These are phyloP conservation scores for Arachnomyces sp. DNA, from an alignment of 2,329 filamentous ascomycete genomes.

Conservation along the genomic window DNA sequence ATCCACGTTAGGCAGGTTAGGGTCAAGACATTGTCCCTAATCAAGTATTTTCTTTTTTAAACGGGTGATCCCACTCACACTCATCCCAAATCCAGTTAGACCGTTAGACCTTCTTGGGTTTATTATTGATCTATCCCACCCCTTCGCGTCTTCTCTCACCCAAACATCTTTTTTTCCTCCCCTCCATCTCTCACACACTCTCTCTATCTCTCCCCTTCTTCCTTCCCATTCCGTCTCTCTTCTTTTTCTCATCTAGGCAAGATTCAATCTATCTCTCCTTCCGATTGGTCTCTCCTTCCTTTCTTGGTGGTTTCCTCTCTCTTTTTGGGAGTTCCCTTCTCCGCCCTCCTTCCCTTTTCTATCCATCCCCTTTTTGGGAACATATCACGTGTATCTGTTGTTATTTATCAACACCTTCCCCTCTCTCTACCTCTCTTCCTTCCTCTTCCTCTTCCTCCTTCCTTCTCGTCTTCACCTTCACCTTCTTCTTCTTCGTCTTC, in stretches of 20 bases:
- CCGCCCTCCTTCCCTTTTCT: not conserved
- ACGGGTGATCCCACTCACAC: too few species aligned
- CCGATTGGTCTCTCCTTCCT: not conserved
- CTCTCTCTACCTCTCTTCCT: constrained; percentile 4
- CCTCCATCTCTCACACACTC: too few species aligned
- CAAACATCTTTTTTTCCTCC: too few species aligned
- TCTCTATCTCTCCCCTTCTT: too few species aligned
- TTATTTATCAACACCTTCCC: constrained; percentile 1
- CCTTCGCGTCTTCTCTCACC: not conserved
- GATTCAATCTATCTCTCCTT: not conserved
- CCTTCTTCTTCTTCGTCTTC: constrained; percentile 12
- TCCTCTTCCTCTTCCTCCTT: constrained; percentile 7
- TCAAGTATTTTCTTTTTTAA: too few species aligned
- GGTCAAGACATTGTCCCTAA: too few species aligned
- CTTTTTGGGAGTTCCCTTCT: not conserved
- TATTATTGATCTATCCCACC: too few species aligned
- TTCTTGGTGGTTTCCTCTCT: not conserved
- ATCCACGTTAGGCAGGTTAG: too few species aligned
- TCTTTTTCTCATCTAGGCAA: too few species aligned
- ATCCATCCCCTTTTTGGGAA: not conserved
- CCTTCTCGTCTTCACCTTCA: constrained; percentile 12
- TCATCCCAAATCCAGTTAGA: too few species aligned
- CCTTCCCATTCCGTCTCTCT: too few species aligned
- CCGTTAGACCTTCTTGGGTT: too few species aligned
- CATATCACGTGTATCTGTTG: not conserved